Percentiles rank a stretch among this genome's conserved stretches.
Evolutionary conservation across 345 rosid genomes (phyloP).

Genomic region (Populus nigra): DNA sequence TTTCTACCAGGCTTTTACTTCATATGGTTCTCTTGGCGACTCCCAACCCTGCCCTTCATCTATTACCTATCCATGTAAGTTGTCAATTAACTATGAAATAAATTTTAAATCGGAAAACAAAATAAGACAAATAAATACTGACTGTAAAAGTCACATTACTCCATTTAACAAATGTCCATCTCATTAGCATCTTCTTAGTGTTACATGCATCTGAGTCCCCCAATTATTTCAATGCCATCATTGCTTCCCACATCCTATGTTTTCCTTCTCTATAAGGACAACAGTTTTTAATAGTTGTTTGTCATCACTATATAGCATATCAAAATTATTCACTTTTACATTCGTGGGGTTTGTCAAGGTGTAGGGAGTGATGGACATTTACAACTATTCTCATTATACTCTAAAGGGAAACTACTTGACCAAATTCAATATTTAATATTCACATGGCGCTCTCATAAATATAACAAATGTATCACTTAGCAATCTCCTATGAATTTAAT

Average conservation of each 20-base stretch:
- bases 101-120: background rate
- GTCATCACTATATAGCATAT: background rate
- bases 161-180: background rate
- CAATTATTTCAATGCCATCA: background rate
- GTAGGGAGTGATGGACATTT: too few species aligned
- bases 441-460: background rate
- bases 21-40: conserved; percentile 89
- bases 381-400: too few species aligned
- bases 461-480: background rate
- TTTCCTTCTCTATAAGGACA: background rate
- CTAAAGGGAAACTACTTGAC: background rate
- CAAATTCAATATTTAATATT: background rate
- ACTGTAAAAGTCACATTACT: background rate
- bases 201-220: background rate
- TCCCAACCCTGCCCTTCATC: conserved; percentile 95
- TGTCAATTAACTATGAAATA: background rate
- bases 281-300: background rate
- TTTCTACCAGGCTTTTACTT: conserved; percentile 76
- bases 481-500: background rate
- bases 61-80: conserved; percentile 48
- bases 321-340: too few species aligned
- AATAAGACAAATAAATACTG: background rate
- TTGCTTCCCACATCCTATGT: background rate
- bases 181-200: background rate
- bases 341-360: too few species aligned